Percentiles rank a stretch among this genome's conserved stretches.
These are phyloP conservation scores for Dispira parvispora DNA, from an alignment of 192 early-diverging fungal genomes.

Conservation along the genomic window DNA sequence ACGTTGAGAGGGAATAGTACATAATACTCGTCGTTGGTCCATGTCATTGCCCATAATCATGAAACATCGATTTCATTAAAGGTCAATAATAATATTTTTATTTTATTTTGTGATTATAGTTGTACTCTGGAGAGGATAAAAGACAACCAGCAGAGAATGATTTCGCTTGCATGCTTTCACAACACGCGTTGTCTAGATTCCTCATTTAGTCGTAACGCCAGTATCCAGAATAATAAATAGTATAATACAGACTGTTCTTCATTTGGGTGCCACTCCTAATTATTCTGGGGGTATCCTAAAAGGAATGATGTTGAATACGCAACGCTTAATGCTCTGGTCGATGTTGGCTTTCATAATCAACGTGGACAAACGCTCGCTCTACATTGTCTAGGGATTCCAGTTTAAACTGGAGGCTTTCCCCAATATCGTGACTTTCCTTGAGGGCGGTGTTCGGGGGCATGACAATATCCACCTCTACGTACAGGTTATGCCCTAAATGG, in stretches of 20 bases:
- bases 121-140: neutral
- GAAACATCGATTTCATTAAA: neutral
- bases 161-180: neutral
- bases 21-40: neutral
- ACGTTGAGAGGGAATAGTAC: neutral
- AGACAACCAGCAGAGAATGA: neutral
- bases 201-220: neutral
- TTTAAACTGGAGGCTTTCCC: constrained; percentile 76
- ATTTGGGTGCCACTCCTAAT: neutral
- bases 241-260: neutral
- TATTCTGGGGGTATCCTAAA: neutral
- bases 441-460: constrained; percentile 70
- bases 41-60: neutral
- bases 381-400: constrained; percentile 71
- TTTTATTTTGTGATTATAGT: neutral
- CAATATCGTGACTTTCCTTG: constrained; percentile 77
- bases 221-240: neutral
- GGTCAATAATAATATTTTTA: neutral
- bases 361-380: constrained; percentile 86
- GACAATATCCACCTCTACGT: constrained; percentile 95
- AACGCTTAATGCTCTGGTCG: constrained; percentile 51
- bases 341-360: constrained; percentile 83
- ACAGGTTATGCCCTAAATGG: constrained; percentile 70
- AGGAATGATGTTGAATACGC: constrained; percentile 17
- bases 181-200: neutral